Evolutionary conservation across 129 eudicot genomes (phyloP).

Genomic region (Arctium lappa): DNA sequence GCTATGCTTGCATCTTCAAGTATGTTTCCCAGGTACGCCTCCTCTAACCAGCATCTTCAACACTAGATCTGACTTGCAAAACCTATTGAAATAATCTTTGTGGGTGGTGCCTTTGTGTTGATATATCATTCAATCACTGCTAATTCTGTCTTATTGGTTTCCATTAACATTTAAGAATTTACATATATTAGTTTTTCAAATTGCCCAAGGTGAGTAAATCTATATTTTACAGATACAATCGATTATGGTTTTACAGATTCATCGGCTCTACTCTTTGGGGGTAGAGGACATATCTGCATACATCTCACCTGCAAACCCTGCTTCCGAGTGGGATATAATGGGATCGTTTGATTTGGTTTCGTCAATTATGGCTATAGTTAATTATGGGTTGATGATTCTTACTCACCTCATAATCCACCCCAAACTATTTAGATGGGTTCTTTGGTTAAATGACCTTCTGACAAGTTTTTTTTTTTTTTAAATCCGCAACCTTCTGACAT

Average conservation of each 20-base stretch:
- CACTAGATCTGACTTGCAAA: neutral
- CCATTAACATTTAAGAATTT: neutral
- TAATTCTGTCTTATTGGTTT: neutral
- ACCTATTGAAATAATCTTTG: neutral
- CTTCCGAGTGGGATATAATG: neutral
- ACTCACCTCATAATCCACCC: neutral
- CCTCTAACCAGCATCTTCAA: constrained; percentile 1
- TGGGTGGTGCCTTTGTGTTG: neutral
- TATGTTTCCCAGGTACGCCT: constrained; percentile 78
- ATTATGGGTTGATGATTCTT: neutral
- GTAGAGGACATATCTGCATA: neutral
- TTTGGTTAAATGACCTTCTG: too few relatives aligned
- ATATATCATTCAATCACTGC: neutral
- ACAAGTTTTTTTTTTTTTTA: too few relatives aligned
- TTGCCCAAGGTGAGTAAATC: neutral
- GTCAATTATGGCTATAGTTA: neutral
- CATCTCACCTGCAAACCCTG: neutral
- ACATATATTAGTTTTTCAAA: neutral
- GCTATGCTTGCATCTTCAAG: constrained; percentile 89
- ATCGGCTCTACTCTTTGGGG: neutral
- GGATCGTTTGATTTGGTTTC: neutral
- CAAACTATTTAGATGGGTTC: too few relatives aligned
- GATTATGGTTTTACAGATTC: neutral
- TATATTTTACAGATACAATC: neutral
- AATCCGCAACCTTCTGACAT: too few relatives aligned